Evolutionary conservation across 305 asterid species (phyloP), one percentile per base, ranked within the genome.

Genomic region (Solanum hybrid): DNA sequence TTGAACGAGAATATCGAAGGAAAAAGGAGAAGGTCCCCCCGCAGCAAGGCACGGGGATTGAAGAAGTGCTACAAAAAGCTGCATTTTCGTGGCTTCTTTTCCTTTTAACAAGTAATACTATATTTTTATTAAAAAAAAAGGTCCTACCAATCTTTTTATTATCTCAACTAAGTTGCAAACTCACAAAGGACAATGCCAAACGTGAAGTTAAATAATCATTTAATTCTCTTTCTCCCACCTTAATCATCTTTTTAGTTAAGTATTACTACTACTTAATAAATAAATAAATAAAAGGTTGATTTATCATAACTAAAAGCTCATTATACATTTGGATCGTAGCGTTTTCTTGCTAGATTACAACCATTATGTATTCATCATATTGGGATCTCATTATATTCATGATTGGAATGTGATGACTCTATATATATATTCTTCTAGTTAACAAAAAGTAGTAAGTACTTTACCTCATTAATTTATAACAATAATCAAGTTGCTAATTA

Each of bases 31-130:
- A 89, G 97, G 95, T 87, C 93, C 95, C 92, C 95, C 92, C 89
- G 87, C 91, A 88, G 32, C 90, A 89, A 90, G 94, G 94, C 94
- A 94, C 92, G 97, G 91, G 93, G 91, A 90, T 45, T 27, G 90
- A 87, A 89, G 83, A 92, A 94, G 96, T 93, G 97, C 94, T 94
- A 90, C 51, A 89, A 90, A 93, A 95, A 93, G 96, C 93, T 92
- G 95, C 91, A 89, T 32, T 92, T 94, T 93, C 81, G 87, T 90
- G 94, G 79, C 92, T 92, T 92, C 90, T 88, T 94, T 91, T 92
- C 88, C 90, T 57, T 82, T 89, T 89, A 72, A 83, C 65, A 82
- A 76, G 91, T 89, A 57, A 17, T 57, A 45, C 7, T 13, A 3
- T 57, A 57, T 57, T 57, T 57, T 17, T 57, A 57, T 57, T 0